Base-by-base conservation (phyloP, 2,329 filamentous ascomycete species). In the Fusarium metavorans region DNA sequence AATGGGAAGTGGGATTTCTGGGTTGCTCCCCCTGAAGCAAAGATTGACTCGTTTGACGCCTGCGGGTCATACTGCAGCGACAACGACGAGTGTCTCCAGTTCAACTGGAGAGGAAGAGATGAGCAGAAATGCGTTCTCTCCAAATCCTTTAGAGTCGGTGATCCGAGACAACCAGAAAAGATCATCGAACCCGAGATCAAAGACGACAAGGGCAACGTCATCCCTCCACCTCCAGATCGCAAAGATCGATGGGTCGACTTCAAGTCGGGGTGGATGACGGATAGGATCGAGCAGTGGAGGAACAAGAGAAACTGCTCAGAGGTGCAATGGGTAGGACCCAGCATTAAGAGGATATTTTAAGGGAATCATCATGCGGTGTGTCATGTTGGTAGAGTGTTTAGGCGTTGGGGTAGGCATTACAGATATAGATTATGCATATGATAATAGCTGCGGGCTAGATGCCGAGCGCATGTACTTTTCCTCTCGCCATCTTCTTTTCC, bases 281-380 rank as follows among this genome's bases (percentile, higher is more conserved):
- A 75, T 6, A 73, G 79, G 6, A 77, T 82, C 34, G 68, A 74
- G 20, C 63, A 76, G 41, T 82, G 79, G 78, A 76, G 70, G 62
- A 62, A 71, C 5, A 72, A 70, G 25, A 77, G 73, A 35, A 74
- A 76, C 27, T 82, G 80, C 43, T 64, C 77, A 45, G 74, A 75
- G 50, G 80, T 80, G 10, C 78, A 81, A 64, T 82, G 80, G 80
- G 80, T 82, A 18, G 78, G 79, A n/a, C 80, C 81, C 9, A 82
- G 81, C 62, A 80, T 77, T 39, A 77, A 77, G 68, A 70, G 78
- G 57, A 75, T 80, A 45, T 80, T 80, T 65, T 80, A 60, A 80
- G 64, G 23, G 9, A 27, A 39, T 41, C 34, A 69, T 66, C 37
- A 23, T 23, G 52, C 23, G 18, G 45, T 63, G 48, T 56, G 25